A percentile compares a stretch with the other conserved stretches of the same genome.
These are phyloP conservation scores for Ganoderma sinense DNA, from an alignment of 1,284 basidiomycete species.

Conservation along the genomic window DNA sequence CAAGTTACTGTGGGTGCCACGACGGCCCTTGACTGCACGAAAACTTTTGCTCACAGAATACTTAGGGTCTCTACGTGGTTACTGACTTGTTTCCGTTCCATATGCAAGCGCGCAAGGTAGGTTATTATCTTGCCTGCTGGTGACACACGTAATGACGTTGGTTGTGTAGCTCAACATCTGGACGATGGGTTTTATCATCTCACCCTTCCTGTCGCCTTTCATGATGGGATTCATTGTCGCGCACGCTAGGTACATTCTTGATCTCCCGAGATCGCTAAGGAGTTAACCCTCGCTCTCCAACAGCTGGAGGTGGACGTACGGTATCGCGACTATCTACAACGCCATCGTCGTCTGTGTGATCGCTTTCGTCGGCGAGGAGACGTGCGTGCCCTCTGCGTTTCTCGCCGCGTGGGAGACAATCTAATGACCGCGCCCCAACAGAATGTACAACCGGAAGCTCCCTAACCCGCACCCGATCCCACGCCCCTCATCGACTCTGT, in stretches of 20 bases:
- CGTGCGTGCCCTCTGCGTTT: constrained; percentile 45
- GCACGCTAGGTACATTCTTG: constrained; percentile 49
- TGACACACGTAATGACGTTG: not conserved
- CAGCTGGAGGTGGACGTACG: constrained; percentile 79
- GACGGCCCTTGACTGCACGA: not conserved
- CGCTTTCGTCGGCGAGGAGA: constrained; percentile 67
- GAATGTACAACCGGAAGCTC: constrained; percentile 74
- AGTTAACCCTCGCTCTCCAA: constrained; percentile 1
- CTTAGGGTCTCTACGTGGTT: constrained; percentile 70
- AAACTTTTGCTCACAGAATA: not conserved
- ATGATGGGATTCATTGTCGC: constrained; percentile 75
- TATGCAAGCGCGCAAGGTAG: constrained; percentile 73
- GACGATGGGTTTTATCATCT: constrained; percentile 75
- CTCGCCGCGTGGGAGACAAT: not conserved
- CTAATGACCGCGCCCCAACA: constrained; percentile 35
- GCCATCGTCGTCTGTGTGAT: constrained; percentile 64
- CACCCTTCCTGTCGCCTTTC: constrained; percentile 74
- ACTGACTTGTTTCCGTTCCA: constrained; percentile 81
- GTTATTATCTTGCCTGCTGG: not conserved
- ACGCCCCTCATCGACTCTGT: constrained; percentile 52
- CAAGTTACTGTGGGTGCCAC: constrained; percentile 65
- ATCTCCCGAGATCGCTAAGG: not conserved
- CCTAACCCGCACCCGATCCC: constrained; percentile 50
- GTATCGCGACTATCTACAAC: constrained; percentile 68
- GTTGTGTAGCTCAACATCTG: constrained; percentile 66